phyloP scores from a whole-genome alignment of 805 yeast genomes.

The Suhomyces pyralidae region DNA sequence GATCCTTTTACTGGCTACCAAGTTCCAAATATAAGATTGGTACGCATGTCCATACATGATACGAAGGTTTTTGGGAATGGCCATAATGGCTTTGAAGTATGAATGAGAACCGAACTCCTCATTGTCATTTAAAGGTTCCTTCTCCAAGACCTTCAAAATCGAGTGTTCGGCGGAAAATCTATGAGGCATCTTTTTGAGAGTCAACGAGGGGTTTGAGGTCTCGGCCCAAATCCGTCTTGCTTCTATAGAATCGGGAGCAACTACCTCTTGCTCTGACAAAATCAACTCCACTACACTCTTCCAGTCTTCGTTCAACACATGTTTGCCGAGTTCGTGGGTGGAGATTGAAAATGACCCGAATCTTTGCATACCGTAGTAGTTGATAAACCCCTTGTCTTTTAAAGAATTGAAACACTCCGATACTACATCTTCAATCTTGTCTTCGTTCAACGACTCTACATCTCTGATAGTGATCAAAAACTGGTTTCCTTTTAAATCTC shows the following conservation, averaged over 20 bases:
- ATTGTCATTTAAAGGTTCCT: slow-evolving; percentile 44
- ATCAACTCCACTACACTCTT: slow-evolving; percentile 73
- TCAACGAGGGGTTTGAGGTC: slow-evolving; percentile 60
- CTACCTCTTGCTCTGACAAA: slow-evolving; percentile 81
- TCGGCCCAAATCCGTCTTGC: slow-evolving; percentile 82
- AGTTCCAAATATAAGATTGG: slow-evolving; percentile 94
- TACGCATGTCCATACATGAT: slow-evolving; percentile 97
- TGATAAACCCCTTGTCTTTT: slow-evolving; percentile 72
- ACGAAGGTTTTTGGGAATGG: slow-evolving; percentile 87
- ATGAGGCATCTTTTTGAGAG: slow-evolving; percentile 79
- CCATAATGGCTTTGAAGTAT: slow-evolving; percentile 78
- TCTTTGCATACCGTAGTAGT: slow-evolving; percentile 97
- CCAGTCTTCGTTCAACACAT: slow-evolving; percentile 72
- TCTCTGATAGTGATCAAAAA: slow-evolving; percentile 83
- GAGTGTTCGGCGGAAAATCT: slow-evolving; percentile 83
- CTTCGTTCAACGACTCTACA: slow-evolving; percentile 39
- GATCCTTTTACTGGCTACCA: slow-evolving; percentile 74
- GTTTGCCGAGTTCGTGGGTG: slow-evolving; percentile 81
- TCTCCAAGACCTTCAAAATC: slow-evolving; percentile 58
- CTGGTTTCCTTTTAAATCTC: slow-evolving; percentile 86
- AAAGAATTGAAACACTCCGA: slow-evolving; percentile 55
- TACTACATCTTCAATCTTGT: slow-evolving; percentile 45
- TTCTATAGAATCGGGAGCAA: slow-evolving; percentile 76
- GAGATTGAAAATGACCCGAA: slow-evolving; percentile 95
- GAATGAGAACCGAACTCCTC: slow-evolving; percentile 47